These are phyloP conservation scores for Passiflora organensis DNA, from an alignment of 345 rosid genomes.

Conservation along the genomic window DNA sequence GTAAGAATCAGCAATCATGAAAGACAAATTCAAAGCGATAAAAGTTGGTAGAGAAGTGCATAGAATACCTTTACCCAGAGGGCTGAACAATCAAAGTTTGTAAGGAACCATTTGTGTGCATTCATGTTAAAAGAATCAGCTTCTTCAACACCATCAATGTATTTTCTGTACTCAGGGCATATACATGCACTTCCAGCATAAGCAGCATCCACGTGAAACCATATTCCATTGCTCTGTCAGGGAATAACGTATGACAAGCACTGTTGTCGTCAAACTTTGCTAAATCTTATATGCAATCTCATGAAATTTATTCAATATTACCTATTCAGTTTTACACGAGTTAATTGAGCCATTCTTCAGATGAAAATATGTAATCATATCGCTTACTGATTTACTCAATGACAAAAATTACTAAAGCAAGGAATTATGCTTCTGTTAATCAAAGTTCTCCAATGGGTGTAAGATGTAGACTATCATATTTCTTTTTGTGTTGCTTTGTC, in stretches of 20 bases:
- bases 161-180: slow-evolving; percentile 74
- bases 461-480: too few species aligned
- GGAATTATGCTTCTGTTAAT: too few species aligned
- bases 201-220: slow-evolving; percentile 93
- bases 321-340: too few species aligned
- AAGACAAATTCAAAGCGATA: neutral
- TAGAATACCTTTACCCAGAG: slow-evolving; percentile 83
- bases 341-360: too few species aligned
- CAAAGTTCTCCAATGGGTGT: too few species aligned
- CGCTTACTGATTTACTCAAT: neutral
- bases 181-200: slow-evolving; percentile 94
- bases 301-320: too few species aligned
- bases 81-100: slow-evolving; percentile 79
- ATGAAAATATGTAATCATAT: neutral
- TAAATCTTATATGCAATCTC: neutral
- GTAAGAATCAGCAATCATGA: neutral
- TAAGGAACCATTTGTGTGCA: slow-evolving; percentile 89
- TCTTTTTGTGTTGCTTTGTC: too few species aligned
- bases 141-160: slow-evolving; percentile 75
- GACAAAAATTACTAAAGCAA: neutral
- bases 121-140: slow-evolving; percentile 94
- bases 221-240: slow-evolving; percentile 55
- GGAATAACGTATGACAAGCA: slow-evolving; percentile 6
- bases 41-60: slow-evolving; percentile 1
- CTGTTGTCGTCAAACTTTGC: neutral